Percentiles rank a stretch among this genome's conserved stretches.
Conservation (phyloP, 352 stramenopile species). For the Plasmopara viticola region DNA sequence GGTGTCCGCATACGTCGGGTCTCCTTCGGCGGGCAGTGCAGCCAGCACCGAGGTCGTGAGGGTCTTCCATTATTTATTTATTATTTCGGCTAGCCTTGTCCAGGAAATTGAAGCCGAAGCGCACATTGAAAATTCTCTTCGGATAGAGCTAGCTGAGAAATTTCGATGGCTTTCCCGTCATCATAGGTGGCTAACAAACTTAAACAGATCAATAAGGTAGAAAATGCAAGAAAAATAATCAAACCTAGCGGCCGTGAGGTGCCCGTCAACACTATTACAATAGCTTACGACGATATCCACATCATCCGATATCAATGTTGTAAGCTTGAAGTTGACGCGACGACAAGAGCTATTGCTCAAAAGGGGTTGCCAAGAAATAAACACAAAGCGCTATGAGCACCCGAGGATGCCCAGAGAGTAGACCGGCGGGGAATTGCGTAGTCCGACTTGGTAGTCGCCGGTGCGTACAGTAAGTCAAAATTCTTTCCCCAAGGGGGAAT, state of each 20-base stretch:
- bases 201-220: not conserved
- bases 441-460: not conserved
- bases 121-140: not conserved
- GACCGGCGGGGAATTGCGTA: not conserved
- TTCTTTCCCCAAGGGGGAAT: not conserved
- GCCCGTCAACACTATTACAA: not conserved
- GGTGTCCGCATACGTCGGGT: too few species aligned
- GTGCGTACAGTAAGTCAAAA: constrained; percentile 1
- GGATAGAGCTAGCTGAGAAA: not conserved
- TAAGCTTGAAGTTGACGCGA: not conserved
- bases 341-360: not conserved
- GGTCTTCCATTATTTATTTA: too few species aligned
- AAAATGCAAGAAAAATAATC: not conserved
- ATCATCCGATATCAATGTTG: not conserved
- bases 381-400: not conserved
- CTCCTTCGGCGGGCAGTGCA: too few species aligned
- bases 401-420: not conserved
- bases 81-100: constrained; percentile 17
- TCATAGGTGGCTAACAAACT: not conserved
- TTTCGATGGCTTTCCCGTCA: not conserved
- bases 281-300: not conserved
- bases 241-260: not conserved
- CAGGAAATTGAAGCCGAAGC: constrained; percentile 16
- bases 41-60: too few species aligned
- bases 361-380: not conserved